Percentiles rank a stretch among this genome's conserved stretches.
These are phyloP conservation scores for Paraurostyla sp. DNA, from an alignment of 73 alveolate genomes.

Conservation along the genomic window DNA sequence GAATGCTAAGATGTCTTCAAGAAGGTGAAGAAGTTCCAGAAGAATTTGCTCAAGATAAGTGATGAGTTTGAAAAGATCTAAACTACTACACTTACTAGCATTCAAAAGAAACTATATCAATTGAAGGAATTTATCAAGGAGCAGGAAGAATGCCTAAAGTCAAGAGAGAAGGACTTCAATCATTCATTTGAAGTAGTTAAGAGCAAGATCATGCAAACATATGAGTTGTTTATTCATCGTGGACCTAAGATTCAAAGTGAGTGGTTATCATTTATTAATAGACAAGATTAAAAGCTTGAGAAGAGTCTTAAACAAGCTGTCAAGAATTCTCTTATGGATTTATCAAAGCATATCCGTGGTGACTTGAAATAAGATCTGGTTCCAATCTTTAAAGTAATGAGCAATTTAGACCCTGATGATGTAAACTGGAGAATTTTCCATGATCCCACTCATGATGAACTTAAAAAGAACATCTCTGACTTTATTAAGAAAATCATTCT, in stretches of 20 bases:
- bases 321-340: slow-evolving; percentile 88
- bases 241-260: slow-evolving; percentile 76
- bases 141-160: slow-evolving; percentile 81
- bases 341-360: slow-evolving; percentile 87
- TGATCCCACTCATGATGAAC: slow-evolving; percentile 84
- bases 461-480: slow-evolving; percentile 63
- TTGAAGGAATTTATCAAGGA: slow-evolving; percentile 83
- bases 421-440: slow-evolving; percentile 70
- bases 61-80: slow-evolving; percentile 83
- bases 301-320: slow-evolving; percentile 94
- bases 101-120: slow-evolving; percentile 81
- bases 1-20: slow-evolving; percentile 86
- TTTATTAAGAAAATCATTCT: slow-evolving; percentile 68
- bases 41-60: slow-evolving; percentile 78
- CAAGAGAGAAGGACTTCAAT: slow-evolving; percentile 70
- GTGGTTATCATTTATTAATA: slow-evolving; percentile 78
- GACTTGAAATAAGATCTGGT: slow-evolving; percentile 79
- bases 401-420: slow-evolving; percentile 65
- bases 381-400: slow-evolving; percentile 77
- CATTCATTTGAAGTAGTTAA: slow-evolving; percentile 81
- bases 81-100: slow-evolving; percentile 72
- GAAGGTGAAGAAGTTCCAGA: slow-evolving; percentile 88
- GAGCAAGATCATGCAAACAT: slow-evolving; percentile 81
- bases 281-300: slow-evolving; percentile 86
- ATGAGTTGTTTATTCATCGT: slow-evolving; percentile 84